Conservation (phyloP, 2,329 filamentous ascomycete species). For the Clonostachys byssicola region DNA sequence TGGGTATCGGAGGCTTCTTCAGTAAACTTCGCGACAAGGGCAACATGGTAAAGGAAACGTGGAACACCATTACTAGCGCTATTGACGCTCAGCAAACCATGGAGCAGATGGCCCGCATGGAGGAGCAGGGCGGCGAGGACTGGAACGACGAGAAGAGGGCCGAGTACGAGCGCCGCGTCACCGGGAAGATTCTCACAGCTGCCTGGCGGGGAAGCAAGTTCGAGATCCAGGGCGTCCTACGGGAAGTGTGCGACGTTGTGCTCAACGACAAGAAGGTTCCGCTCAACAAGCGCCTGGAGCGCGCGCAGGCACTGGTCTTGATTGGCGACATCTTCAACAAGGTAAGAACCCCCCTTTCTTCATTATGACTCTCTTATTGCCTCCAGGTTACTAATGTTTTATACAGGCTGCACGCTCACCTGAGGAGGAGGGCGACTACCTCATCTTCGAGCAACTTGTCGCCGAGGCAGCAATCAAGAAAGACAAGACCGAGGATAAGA, state of each 20-base stretch:
- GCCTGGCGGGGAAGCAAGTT: constrained; percentile 97
- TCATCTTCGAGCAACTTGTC: constrained; percentile 97
- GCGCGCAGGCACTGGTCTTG: constrained; percentile 84
- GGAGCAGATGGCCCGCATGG: constrained; percentile 97
- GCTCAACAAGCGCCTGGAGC: constrained; percentile 80
- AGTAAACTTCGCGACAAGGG: constrained; percentile 94
- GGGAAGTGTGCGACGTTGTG: constrained; percentile 89
- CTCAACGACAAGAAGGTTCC: constrained; percentile 76
- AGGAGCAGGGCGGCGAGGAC: constrained; percentile 90
- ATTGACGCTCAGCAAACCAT: constrained; percentile 98
- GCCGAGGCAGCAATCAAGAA: constrained; percentile 96
- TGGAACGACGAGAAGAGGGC: constrained; percentile 98
- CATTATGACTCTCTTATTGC: neutral
- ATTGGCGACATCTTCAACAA: constrained; percentile 86
- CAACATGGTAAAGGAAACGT: constrained; percentile 94
- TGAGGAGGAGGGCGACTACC: constrained; percentile 97
- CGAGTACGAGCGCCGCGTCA: constrained; percentile 93
- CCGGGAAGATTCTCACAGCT: constrained; percentile 94
- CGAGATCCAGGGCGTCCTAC: constrained; percentile 92
- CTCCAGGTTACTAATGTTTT: neutral
- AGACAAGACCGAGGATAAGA: constrained; percentile 74
- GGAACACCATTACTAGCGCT: constrained; percentile 93
- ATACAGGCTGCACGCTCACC: constrained; percentile 77
- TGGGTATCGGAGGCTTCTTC: constrained; percentile 95
- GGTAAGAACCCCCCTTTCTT: constrained; percentile 46